Evolutionary conservation across 176 grass and related monocot species (phyloP), one percentile per base, ranked within the genome.

Genomic region (Olyra latifolia): DNA sequence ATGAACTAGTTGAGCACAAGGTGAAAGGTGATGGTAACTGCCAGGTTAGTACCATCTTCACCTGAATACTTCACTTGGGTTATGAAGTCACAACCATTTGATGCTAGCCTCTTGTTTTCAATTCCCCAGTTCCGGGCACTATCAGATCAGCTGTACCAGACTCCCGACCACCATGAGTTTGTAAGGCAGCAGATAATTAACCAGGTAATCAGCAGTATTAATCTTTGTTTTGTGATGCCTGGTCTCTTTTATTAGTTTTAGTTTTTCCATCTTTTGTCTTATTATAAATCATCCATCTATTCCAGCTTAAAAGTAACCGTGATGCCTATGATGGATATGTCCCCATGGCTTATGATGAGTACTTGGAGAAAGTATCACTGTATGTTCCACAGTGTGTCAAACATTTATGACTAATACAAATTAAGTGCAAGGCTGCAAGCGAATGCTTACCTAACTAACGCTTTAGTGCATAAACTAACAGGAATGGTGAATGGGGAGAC

Each of bases 21-120:
- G 92, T 98, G 35, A 69, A 88, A 86, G 95, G 95, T 87, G 95
- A 98, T 89, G 95, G 95, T 35, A 98, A 98, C 74, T 98, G 95
- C 93, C 95, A 98, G 95, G 95, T 98, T 78, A 82, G 46, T 20
- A 44, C 52, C 40, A 48, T 47, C 32, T 39, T 77, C 20, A 52
- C 52, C 20, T 39, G 23, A 68, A 71, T 43, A 22, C 24, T 80
- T 79, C 2, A 25, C 78, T 65, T 60, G 14, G 20, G 8, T 54
- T 66, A 24, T 20, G 47, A 54, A 72, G 25, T 27, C 40, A 62
- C 64, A 65, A 77, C 24, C 20, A 57, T 82, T 45, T 75, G 35
- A 60, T 72, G 69, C 77, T 81, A 63, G 82, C 71, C 19, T 63
- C 29, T 47, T 4, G 19, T 81, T 20, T 39, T 59, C 41, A 49